These are phyloP conservation scores for Mycena albidolilacea DNA, from an alignment of 768 basidiomycete genomes.

Conservation along the genomic window DNA sequence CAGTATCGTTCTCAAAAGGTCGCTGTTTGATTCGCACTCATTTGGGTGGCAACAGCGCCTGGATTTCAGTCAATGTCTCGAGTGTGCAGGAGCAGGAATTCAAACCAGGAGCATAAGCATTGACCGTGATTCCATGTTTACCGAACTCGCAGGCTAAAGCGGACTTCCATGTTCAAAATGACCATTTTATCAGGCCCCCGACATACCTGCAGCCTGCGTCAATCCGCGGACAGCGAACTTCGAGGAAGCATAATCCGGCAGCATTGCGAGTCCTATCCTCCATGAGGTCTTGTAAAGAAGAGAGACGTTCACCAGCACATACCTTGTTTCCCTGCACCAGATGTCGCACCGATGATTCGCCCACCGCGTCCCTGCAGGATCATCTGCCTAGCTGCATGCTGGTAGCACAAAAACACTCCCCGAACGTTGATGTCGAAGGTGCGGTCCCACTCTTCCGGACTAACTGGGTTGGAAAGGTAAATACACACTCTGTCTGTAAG, in stretches of 20 bases:
- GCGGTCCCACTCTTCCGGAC: slow-evolving; percentile 22
- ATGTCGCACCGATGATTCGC: slow-evolving; percentile 47
- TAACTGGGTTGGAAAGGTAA: background rate
- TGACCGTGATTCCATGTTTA: slow-evolving; percentile 38
- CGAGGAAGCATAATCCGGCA: slow-evolving; percentile 47
- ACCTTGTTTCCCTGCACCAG: slow-evolving; percentile 47
- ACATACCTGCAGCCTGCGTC: slow-evolving; percentile 47
- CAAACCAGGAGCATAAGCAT: slow-evolving; percentile 37
- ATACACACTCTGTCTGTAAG: background rate
- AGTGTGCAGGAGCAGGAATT: background rate
- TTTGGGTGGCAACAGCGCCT: slow-evolving; percentile 33
- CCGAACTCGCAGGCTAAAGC: slow-evolving; percentile 30
- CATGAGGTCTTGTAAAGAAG: background rate
- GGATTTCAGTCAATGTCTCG: background rate
- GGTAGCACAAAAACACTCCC: slow-evolving; percentile 37
- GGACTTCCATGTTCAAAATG: too few relatives aligned
- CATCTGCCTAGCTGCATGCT: slow-evolving; percentile 46
- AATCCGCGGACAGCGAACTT: slow-evolving; percentile 58
- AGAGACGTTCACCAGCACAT: too few relatives aligned
- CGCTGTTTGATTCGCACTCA: slow-evolving; percentile 27
- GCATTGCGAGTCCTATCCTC: slow-evolving; percentile 14
- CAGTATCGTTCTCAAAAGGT: background rate
- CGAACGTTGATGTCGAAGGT: slow-evolving; percentile 27
- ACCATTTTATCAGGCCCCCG: too few relatives aligned
- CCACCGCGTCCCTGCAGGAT: slow-evolving; percentile 48